These are phyloP conservation scores for Suhomyces kunorum DNA, from an alignment of 1,139 yeast species.

Conservation along the genomic window DNA sequence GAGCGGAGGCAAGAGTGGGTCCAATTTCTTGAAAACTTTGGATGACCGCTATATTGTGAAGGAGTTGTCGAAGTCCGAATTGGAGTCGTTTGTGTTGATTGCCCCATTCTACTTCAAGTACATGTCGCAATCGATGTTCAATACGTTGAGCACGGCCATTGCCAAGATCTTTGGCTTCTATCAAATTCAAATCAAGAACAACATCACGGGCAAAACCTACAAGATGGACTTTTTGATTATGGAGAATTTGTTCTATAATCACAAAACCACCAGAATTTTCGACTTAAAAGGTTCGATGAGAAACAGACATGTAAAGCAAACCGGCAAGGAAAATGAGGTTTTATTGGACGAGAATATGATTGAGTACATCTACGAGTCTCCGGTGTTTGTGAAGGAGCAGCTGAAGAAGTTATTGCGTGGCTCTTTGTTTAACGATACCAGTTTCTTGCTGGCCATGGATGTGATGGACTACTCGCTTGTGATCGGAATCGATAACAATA, in stretches of 20 bases:
- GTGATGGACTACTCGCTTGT: slow-evolving; percentile 98
- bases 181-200: slow-evolving; percentile 84
- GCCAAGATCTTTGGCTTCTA: slow-evolving; percentile 96
- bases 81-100: slow-evolving; percentile 90
- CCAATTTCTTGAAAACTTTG: slow-evolving; percentile 86
- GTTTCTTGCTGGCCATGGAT: slow-evolving; percentile 93
- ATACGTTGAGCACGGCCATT: slow-evolving; percentile 88
- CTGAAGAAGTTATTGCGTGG: slow-evolving; percentile 84
- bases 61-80: slow-evolving; percentile 82
- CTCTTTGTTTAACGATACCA: slow-evolving; percentile 90
- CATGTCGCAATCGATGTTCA: slow-evolving; percentile 92
- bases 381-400: slow-evolving; percentile 90
- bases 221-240: slow-evolving; percentile 91
- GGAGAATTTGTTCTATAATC: slow-evolving; percentile 91
- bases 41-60: slow-evolving; percentile 90
- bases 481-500: slow-evolving; percentile 79
- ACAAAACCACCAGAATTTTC: slow-evolving; percentile 81
- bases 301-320: slow-evolving; percentile 93
- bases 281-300: slow-evolving; percentile 98
- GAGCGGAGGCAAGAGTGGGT: slow-evolving; percentile 95
- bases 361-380: slow-evolving; percentile 94
- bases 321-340: slow-evolving; percentile 94
- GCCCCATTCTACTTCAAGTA: slow-evolving; percentile 97
- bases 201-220: slow-evolving; percentile 70
- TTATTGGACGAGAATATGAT: slow-evolving; percentile 96